Percentiles rank a stretch among this genome's conserved stretches.
Conservation (phyloP, 129 eudicot genomes). For the Cynara cardunculus region DNA sequence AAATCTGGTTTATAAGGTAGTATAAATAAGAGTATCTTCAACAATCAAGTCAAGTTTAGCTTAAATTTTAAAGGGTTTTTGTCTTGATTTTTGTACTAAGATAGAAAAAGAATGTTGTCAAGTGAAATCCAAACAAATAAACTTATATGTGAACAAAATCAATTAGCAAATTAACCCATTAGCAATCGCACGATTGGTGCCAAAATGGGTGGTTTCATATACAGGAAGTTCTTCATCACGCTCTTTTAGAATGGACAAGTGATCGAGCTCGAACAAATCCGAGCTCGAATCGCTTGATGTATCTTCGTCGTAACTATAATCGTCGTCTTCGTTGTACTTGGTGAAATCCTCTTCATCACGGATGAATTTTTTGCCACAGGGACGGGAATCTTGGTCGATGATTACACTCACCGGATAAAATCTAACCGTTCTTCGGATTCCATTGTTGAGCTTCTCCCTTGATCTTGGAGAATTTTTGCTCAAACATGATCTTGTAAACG, state of each 20-base stretch:
- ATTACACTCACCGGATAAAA: conserved; percentile 65
- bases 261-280: conserved; percentile 77
- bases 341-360: conserved; percentile 13
- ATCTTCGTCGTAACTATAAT: conserved; percentile 39
- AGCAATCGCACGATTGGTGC: conserved; percentile 54
- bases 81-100: neutral
- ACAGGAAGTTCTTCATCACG: conserved; percentile 72
- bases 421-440: conserved; percentile 50
- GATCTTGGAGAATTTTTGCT: conserved; percentile 57
- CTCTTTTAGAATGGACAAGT: conserved; percentile 41
- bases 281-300: conserved; percentile 60
- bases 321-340: conserved; percentile 12
- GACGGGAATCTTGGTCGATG: conserved; percentile 58
- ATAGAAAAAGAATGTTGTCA: too few relatives aligned
- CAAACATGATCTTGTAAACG: conserved; percentile 68
- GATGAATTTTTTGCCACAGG: conserved; percentile 48
- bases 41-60: too few relatives aligned
- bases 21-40: too few relatives aligned
- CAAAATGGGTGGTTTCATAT: conserved; percentile 61
- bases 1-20: too few relatives aligned
- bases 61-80: neutral
- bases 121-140: neutral
- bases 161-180: conserved; percentile 47
- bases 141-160: neutral
- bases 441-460: conserved; percentile 45